Evolutionary conservation across 805 yeast species (phyloP), one percentile per base, ranked within the genome.

Genomic region (Komagataella mondaviorum): DNA sequence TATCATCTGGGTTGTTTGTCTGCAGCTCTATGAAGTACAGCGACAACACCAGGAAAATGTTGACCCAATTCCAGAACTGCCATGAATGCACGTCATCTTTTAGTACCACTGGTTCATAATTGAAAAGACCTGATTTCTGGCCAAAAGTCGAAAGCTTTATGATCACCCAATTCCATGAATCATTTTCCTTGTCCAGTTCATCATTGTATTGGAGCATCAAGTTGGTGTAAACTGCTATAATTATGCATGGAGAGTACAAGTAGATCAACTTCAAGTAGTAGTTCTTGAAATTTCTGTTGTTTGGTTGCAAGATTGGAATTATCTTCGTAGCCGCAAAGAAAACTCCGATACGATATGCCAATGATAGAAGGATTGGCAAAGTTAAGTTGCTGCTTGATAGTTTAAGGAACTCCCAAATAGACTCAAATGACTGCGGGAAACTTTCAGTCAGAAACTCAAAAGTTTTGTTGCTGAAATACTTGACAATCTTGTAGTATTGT

Each of bases 61-160:
- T 91, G 53, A 87, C 78, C 98, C 98, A 91, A 60, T 90, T 88
- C 98, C 99, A 91, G 63, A 93, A 86, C 60, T 88, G 89, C 88
- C 95, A 85, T n/a, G 96, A 84, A 62, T 82, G 80, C 23, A 76
- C 74, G 5, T 64, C 58, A 12, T 67, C 57, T 30, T 30, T 30
- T 3, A 30, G 14, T 17, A 48, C 45, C 46, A 44, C 46, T 20
- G 20, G 20, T 20, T 44, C 46, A 17, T 18, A 20, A 17, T 17
- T 18, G 23, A 44, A 20, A 17, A 44, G 23, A 12, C 39, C 39
- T 30, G 39, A 30, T 30, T 30, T 30, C 14, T 30, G 39, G 39
- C 39, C 39, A 10, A 50, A 45, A 20, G 48, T 46, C 20, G 53
- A 54, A 44, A 63, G 56, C 48, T 65, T 60, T 30, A 60, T 55